Conservation (phyloP, 139 green algal species). For the Trebouxia sp. region DNA sequence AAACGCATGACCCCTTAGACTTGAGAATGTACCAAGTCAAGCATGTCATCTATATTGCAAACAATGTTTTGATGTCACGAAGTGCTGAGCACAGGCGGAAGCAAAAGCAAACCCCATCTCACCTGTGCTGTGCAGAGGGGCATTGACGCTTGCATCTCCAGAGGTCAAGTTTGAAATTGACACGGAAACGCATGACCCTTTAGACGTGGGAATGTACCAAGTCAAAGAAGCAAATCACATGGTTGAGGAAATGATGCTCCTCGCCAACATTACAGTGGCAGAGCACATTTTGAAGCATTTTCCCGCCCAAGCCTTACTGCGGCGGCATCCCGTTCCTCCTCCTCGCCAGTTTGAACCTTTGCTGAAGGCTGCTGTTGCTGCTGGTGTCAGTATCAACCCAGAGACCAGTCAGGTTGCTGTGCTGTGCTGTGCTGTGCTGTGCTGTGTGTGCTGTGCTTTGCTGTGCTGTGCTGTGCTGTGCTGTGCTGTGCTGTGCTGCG, state of each 20-base stretch:
- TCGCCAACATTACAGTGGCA: slow-evolving; percentile 92
- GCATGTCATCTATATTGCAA: slow-evolving; percentile 96
- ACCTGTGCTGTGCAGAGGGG: slow-evolving; percentile 75
- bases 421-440: neutral
- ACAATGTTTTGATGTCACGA: no score
- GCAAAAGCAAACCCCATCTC: no score
- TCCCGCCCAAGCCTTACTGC: slow-evolving; percentile 76
- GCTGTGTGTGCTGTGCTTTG: neutral
- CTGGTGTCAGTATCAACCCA: slow-evolving; percentile 69
- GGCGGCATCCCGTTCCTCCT: slow-evolving; percentile 74
- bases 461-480: no score
- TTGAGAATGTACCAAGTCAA: slow-evolving; percentile 92
- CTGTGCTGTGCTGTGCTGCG: neutral
- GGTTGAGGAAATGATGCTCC: slow-evolving; percentile 99
- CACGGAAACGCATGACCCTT: slow-evolving; percentile 86
- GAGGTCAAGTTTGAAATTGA: slow-evolving; percentile 97
- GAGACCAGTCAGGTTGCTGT: slow-evolving; percentile 44
- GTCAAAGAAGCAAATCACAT: slow-evolving; percentile 92
- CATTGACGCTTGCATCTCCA: slow-evolving; percentile 85
- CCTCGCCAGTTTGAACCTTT: slow-evolving; percentile 76
- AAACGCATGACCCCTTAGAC: slow-evolving; percentile 91
- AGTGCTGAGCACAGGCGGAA: no score
- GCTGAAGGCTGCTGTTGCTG: slow-evolving; percentile 59
- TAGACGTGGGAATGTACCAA: slow-evolving; percentile 96
- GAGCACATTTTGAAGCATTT: slow-evolving; percentile 81